A percentile compares a stretch with the other conserved stretches of the same genome.
Conservation (phyloP, 441 rosid species). For the Pelargonium fulgidum region DNA sequence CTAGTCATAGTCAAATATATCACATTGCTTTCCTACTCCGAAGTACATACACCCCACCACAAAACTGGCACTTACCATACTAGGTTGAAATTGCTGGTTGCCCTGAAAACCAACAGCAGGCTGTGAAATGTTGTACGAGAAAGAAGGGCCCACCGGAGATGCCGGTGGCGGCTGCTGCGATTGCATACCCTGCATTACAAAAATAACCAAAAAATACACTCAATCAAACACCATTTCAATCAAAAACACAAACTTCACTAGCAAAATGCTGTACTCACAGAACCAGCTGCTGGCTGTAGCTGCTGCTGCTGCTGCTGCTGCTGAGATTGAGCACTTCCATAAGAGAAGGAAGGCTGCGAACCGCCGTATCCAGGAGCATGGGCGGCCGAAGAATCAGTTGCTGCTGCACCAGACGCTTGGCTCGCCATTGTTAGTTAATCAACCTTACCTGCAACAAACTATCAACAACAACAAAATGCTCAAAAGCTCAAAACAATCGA, state of each 20-base stretch:
- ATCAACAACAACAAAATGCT: neutral
- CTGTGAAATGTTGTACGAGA: slow-evolving; percentile 24
- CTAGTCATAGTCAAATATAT: neutral
- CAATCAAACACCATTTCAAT: neutral
- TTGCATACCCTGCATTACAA: slow-evolving; percentile 1
- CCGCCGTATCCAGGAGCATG: neutral
- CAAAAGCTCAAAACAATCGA: neutral
- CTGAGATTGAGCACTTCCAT: neutral
- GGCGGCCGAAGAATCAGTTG: slow-evolving; percentile 8
- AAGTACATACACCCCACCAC: neutral
- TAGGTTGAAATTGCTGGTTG: slow-evolving; percentile 21
- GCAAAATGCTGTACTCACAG: neutral
- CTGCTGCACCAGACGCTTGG: slow-evolving; percentile 6
- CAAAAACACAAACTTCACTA: neutral
- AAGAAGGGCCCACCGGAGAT: slow-evolving; percentile 18
- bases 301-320: neutral
- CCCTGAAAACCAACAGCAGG: slow-evolving; percentile 16
- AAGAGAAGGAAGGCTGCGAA: neutral
- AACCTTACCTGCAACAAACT: neutral
- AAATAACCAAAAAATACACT: neutral
- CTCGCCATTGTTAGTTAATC: slow-evolving; percentile 5
- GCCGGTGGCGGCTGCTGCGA: neutral
- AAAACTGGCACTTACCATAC: slow-evolving; percentile 20
- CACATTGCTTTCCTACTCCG: neutral
- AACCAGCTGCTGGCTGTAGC: slow-evolving; percentile 3